A percentile compares a stretch with the other conserved stretches of the same genome.
phyloP scores from a whole-genome alignment of 768 basidiomycete genomes.

The Austroboletus eburneus region DNA sequence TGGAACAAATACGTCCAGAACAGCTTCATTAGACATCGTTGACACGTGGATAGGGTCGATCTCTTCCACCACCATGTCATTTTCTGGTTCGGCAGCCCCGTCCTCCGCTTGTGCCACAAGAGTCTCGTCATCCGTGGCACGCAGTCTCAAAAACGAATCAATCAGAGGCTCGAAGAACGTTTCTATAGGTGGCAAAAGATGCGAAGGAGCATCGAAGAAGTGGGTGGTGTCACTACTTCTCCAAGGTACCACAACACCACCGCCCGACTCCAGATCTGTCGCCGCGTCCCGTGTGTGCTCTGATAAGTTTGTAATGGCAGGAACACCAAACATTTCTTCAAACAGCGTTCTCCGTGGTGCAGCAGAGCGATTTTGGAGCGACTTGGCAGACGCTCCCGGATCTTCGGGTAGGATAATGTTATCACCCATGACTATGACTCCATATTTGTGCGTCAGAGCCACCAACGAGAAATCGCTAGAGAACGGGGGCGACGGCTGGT shows the following conservation, averaged over 20 bases:
- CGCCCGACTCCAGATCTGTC: slow-evolving; percentile 10
- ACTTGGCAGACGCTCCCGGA: slow-evolving; percentile 40
- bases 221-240: slow-evolving; percentile 40
- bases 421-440: slow-evolving; percentile 67
- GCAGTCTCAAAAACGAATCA: slow-evolving; percentile 40
- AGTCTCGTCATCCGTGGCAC: slow-evolving; percentile 20
- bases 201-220: slow-evolving; percentile 66
- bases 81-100: slow-evolving; percentile 33
- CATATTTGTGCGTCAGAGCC: slow-evolving; percentile 66
- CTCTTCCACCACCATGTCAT: slow-evolving; percentile 40
- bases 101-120: slow-evolving; percentile 15
- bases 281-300: slow-evolving; percentile 13
- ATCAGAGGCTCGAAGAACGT: slow-evolving; percentile 65
- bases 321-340: slow-evolving; percentile 86
- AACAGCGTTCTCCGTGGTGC: slow-evolving; percentile 60
- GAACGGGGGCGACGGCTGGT: slow-evolving; percentile 30
- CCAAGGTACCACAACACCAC: slow-evolving; percentile 27
- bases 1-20: slow-evolving; percentile 56
- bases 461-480: slow-evolving; percentile 51
- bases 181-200: slow-evolving; percentile 72
- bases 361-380: slow-evolving; percentile 28
- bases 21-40: slow-evolving; percentile 43
- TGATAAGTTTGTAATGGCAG: slow-evolving; percentile 50
- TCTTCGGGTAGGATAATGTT: slow-evolving; percentile 38
- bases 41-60: slow-evolving; percentile 18